Percentiles rank a stretch among this genome's conserved stretches.
Evolutionary conservation across 768 basidiomycete genomes (phyloP).

Genomic region (Boletus patriciae): DNA sequence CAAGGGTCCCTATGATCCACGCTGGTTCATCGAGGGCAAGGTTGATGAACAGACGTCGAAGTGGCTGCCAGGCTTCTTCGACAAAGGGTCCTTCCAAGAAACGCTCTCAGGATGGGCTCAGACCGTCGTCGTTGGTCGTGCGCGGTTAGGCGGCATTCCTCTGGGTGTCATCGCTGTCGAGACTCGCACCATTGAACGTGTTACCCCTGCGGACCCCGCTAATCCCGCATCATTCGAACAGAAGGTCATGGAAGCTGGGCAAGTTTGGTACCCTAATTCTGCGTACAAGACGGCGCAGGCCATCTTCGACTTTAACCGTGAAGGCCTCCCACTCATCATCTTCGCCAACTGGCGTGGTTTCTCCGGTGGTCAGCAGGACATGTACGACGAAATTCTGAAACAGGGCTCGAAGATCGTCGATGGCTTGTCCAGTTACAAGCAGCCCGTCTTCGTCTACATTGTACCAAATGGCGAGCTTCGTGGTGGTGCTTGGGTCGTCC

Average conservation of each 20-base stretch:
- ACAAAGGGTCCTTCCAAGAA: conserved; percentile 97
- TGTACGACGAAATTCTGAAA: conserved; percentile 97
- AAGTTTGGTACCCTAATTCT: conserved; percentile 99
- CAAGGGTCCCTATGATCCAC: conserved; percentile 93
- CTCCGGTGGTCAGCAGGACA: conserved; percentile 99
- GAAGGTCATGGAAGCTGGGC: conserved; percentile 98
- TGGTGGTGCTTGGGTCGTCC: conserved; percentile 98
- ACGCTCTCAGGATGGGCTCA: conserved; percentile 99
- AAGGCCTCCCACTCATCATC: conserved; percentile 94
- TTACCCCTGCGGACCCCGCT: conserved; percentile 97
- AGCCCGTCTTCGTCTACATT: conserved; percentile 97
- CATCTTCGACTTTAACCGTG: conserved; percentile 97
- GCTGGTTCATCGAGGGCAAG: conserved; percentile 98
- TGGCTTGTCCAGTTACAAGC: conserved; percentile 94
- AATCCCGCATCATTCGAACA: conserved; percentile 97
- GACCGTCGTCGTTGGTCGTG: conserved; percentile 96
- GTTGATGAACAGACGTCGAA: conserved; percentile 73
- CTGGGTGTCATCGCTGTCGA: conserved; percentile 98
- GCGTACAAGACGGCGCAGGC: conserved; percentile 99
- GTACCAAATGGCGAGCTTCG: conserved; percentile 98
- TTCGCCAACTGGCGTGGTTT: conserved; percentile 99
- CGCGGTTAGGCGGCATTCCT: conserved; percentile 94
- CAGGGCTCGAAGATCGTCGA: conserved; percentile 99
- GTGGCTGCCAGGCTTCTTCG: conserved; percentile 92
- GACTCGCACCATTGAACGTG: conserved; percentile 93